Evolutionary conservation across 257 asterid genomes (phyloP).

Genomic region (Echites panduratus): DNA sequence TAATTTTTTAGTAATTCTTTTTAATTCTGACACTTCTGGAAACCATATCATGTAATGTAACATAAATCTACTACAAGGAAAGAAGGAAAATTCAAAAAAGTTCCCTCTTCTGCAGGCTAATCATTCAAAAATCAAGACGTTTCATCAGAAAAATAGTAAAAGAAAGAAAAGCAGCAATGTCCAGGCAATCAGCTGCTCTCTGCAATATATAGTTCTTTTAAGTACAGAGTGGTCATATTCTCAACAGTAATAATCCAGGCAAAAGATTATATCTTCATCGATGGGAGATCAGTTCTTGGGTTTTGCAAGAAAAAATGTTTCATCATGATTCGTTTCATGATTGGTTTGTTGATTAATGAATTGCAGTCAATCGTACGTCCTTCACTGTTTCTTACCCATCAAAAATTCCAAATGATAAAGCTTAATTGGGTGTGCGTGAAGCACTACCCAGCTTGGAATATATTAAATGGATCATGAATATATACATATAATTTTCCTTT

Average conservation of each 20-base stretch:
- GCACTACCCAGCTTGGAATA: slow-evolving; percentile 3
- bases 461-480: background rate
- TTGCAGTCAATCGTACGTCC: background rate
- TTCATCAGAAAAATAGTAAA: background rate
- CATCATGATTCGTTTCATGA: background rate
- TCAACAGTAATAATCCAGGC: background rate
- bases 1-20: too few relatives aligned
- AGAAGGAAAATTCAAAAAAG: background rate
- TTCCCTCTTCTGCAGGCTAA: background rate
- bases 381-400: background rate
- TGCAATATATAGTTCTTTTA: background rate
- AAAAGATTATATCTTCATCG: background rate
- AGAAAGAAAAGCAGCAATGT: background rate
- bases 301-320: background rate
- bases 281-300: slow-evolving; percentile 11
- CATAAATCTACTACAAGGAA: background rate
- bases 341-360: background rate
- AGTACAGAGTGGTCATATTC: background rate
- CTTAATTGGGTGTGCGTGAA: background rate
- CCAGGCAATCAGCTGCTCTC: background rate
- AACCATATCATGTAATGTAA: background rate
- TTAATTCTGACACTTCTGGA: background rate
- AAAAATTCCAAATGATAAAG: too few relatives aligned
- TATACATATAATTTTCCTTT: too few relatives aligned
- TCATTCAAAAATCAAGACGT: background rate